These are phyloP conservation scores for Nepenthes alata DNA, from an alignment of 179 eudicot genomes.

Conservation along the genomic window DNA sequence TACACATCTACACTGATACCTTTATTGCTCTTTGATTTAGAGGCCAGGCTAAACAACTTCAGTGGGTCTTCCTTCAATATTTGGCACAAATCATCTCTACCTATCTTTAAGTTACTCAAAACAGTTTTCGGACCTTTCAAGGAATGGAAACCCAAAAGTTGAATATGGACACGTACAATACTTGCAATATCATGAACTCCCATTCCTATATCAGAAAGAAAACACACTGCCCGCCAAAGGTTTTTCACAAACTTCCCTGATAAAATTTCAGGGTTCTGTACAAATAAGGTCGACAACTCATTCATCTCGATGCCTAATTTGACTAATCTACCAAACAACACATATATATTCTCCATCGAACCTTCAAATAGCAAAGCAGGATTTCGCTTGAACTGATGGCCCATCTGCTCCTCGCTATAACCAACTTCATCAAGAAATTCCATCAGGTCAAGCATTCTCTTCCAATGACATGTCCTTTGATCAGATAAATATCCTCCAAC, in stretches of 20 bases:
- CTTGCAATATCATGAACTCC: conserved; percentile 19
- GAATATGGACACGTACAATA: conserved; percentile 23
- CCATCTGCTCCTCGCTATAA: conserved; percentile 23
- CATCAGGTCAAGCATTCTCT: conserved; percentile 27
- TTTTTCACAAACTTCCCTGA: conserved; percentile 29
- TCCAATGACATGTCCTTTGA: conserved; percentile 27
- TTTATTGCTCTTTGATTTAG: conserved; percentile 11
- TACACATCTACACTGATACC: conserved; percentile 4
- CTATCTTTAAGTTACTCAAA: conserved; percentile 17
- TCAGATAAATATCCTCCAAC: conserved; percentile 27
- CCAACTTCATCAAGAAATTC: conserved; percentile 34
- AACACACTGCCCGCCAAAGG: conserved; percentile 25
- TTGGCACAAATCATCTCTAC: conserved; percentile 18
- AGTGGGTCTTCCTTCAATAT: conserved; percentile 29
- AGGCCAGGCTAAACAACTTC: conserved; percentile 24
- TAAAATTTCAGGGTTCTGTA: conserved; percentile 26
- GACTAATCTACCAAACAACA: conserved; percentile 24
- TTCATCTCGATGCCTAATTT: conserved; percentile 38
- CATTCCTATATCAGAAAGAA: conserved; percentile 37
- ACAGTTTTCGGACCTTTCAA: conserved; percentile 32
- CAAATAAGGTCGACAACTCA: conserved; percentile 18
- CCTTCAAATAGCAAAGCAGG: conserved; percentile 31
- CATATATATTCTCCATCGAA: conserved; percentile 27
- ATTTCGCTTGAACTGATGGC: conserved; percentile 16
- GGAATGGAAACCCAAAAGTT: conserved; percentile 19